Base-by-base conservation (phyloP, 306 rosid genomes). In the Citrullus mucosospermus region DNA sequence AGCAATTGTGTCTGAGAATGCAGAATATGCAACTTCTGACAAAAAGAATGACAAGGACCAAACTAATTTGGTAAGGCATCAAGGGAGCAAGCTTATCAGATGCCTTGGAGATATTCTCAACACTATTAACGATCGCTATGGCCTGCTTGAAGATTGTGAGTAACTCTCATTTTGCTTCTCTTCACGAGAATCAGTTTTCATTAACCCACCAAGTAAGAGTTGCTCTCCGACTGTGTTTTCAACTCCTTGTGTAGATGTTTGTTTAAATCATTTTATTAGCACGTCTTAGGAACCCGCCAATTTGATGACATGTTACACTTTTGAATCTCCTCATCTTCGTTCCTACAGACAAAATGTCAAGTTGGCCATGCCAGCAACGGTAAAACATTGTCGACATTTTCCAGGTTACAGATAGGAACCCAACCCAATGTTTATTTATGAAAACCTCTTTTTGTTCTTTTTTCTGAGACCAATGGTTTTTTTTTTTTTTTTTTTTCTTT, bases 11-110 rank as follows among this genome's bases (percentile, higher is more conserved):
- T 44, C 85, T 34, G 85, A 81, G 84, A 85, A 58, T 50, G 73
- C 75, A 11, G 79, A 66, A 15, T 53, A 51, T 67, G 76, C 62
- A 50, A 72, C 75, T 57, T 41, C 70, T 10, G 82, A 73, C 28
- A 68, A 8, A 63, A 82, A 78, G 72, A 69, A 56, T 15, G 25
- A 12, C 80, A 53, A 39, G 17, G 39, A 54, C 38, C 83, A 28
- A 59, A 72, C 54, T 50, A 82, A 79, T 51, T 80, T 77, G 32
- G 79, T 75, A 46, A 85, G 87, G 22, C 17, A 60, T 62, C 87
- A 82, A 70, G 91, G 89, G 44, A 85, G 80, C 56, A 83, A 69
- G 84, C 85, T 88, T 44, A 88, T 88, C 50, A 71, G 76, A 46
- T 85, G 87, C 59, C 86, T 88, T 10, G 85, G 79, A 54, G 84